These are phyloP conservation scores for Sapria himalayana DNA, from an alignment of 345 rosid genomes.

Conservation along the genomic window DNA sequence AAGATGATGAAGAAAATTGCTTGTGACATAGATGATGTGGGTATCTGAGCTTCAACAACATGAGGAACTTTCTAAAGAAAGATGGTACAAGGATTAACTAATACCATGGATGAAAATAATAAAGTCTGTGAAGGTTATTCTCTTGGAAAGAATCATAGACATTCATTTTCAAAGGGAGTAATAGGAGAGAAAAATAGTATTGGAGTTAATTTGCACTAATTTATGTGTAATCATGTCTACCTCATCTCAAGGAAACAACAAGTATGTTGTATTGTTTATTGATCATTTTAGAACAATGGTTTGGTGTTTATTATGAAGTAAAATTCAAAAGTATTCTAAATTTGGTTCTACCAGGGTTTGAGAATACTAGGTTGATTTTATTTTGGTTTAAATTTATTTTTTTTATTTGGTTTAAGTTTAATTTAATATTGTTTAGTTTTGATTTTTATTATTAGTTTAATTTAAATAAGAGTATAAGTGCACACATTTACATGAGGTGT, in stretches of 20 bases:
- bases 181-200: background rate
- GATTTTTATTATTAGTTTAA: too few species aligned
- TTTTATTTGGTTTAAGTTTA: too few species aligned
- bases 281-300: background rate
- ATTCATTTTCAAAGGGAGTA: background rate
- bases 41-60: background rate
- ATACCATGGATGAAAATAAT: background rate
- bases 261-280: slow-evolving; percentile 1
- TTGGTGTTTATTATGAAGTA: too few species aligned
- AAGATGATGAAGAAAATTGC: background rate
- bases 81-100: background rate
- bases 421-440: too few species aligned
- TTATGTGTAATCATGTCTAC: background rate
- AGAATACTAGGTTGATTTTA: too few species aligned
- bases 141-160: background rate
- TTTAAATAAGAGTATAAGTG: too few species aligned
- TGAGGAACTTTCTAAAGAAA: background rate
- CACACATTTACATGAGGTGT: too few species aligned
- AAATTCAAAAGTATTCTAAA: too few species aligned
- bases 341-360: too few species aligned
- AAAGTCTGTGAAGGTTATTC: background rate
- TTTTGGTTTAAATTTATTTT: too few species aligned
- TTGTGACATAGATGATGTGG: slow-evolving; percentile 1
- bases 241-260: background rate
- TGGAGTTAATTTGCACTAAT: background rate